Evolutionary conservation across 2,329 filamentous ascomycete genomes (phyloP).

Genomic region (Aspergillus luchuensis): DNA sequence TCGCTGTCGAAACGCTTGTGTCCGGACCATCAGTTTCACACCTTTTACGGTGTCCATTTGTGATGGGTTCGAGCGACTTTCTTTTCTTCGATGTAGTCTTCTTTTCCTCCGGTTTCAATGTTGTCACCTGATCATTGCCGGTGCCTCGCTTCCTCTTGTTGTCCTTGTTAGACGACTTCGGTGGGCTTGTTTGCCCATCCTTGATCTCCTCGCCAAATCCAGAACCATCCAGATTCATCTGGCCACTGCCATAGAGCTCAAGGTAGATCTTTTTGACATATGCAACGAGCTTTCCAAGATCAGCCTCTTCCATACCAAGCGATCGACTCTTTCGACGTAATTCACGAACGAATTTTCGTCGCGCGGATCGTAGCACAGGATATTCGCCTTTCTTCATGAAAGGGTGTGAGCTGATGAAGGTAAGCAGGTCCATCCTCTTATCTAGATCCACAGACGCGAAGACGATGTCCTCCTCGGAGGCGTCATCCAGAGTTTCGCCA

Average conservation of each 20-base stretch:
- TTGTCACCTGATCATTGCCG: not conserved
- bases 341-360: constrained; percentile 23
- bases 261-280: constrained; percentile 30
- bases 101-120: not conserved
- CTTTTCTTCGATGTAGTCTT: not conserved
- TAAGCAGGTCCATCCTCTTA: constrained; percentile 15
- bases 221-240: constrained; percentile 10
- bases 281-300: constrained; percentile 18
- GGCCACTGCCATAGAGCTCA: constrained; percentile 11
- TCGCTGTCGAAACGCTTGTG: not conserved
- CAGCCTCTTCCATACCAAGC: constrained; percentile 19
- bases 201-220: constrained; percentile 30
- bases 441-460: constrained; percentile 9
- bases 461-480: constrained; percentile 7
- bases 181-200: constrained; percentile 12
- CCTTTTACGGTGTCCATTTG: not conserved
- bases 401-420: constrained; percentile 21
- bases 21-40: not conserved
- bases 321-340: constrained; percentile 20
- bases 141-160: constrained; percentile 9
- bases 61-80: not conserved
- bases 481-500: not conserved
- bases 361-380: constrained; percentile 20
- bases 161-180: constrained; percentile 9
- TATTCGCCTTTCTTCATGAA: constrained; percentile 22